Evolutionary conservation across 352 stramenopile genomes (phyloP).

Genomic region (Aphanomyces invadans): DNA sequence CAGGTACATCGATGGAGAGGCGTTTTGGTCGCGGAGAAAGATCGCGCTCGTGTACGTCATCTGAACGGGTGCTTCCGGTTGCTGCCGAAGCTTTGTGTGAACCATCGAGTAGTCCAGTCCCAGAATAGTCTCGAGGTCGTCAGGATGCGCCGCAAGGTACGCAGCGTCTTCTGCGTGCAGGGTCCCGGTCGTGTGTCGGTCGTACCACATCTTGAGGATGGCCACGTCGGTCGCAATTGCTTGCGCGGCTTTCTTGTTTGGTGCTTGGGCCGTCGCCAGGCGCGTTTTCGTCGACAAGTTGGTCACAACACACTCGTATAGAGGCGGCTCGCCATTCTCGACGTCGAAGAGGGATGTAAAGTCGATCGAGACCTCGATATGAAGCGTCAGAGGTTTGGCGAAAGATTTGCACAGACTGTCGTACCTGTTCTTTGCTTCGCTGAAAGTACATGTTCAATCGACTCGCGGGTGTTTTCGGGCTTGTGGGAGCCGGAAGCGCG

Average conservation of each 20-base stretch:
- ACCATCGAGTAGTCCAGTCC: background rate
- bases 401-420: too few relatives aligned
- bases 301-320: constrained; percentile 15
- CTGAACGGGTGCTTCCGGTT: background rate
- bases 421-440: constrained; percentile 3
- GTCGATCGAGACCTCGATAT: constrained; percentile 7
- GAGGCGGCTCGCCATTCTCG: constrained; percentile 1
- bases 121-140: background rate
- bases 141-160: constrained; percentile 7
- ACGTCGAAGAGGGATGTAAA: background rate
- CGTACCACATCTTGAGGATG: constrained; percentile 10
- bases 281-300: background rate
- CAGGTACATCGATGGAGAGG: constrained; percentile 9
- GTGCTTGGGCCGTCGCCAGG: background rate
- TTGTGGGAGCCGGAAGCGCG: background rate
- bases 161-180: constrained; percentile 6
- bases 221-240: constrained; percentile 5
- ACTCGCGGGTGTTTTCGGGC: background rate
- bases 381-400: background rate
- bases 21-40: background rate
- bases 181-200: background rate
- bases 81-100: background rate
- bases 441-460: constrained; percentile 8
- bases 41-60: constrained; percentile 19
- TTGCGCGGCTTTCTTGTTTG: constrained; percentile 18